Conservation (phyloP, 148 eudicot species). For the Rhododendron griersonianum region DNA sequence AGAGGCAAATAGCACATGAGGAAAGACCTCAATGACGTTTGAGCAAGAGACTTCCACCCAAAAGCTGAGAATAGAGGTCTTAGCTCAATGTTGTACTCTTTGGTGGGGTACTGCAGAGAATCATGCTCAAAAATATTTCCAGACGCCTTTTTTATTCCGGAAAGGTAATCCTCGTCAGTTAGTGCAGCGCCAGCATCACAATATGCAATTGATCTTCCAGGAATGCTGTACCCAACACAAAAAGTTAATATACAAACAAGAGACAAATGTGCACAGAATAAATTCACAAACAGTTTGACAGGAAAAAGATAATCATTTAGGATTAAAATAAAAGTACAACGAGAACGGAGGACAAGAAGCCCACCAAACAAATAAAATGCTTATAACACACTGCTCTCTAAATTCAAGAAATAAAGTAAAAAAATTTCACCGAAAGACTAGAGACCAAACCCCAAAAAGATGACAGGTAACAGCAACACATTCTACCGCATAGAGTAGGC, state of each 20-base stretch:
- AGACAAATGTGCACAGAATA: neutral
- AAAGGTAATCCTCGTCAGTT: constrained; percentile 53
- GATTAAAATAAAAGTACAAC: neutral
- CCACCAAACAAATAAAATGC: neutral
- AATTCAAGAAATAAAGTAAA: neutral
- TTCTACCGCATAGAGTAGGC: neutral
- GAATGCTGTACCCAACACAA: constrained; percentile 34
- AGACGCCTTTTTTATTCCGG: constrained; percentile 33
- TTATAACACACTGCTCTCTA: neutral
- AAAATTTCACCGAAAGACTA: neutral
- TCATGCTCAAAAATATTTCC: constrained; percentile 43
- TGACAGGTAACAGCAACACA: neutral
- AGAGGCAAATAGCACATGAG: constrained; percentile 76
- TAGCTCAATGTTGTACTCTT: constrained; percentile 57
- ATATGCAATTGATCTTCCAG: constrained; percentile 42
- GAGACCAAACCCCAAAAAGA: neutral
- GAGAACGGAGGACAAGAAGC: neutral
- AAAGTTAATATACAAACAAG: neutral
- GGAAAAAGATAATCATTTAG: neutral
- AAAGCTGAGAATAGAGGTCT: constrained; percentile 87
- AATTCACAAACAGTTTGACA: neutral
- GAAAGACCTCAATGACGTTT: constrained; percentile 80
- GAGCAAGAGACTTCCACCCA: constrained; percentile 48
- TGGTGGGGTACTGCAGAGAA: constrained; percentile 34
- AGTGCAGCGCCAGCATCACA: constrained; percentile 70